A percentile compares a stretch with the other conserved stretches of the same genome.
Conservation (phyloP, 73 alveolate species). For the Blepharisma stoltei region DNA sequence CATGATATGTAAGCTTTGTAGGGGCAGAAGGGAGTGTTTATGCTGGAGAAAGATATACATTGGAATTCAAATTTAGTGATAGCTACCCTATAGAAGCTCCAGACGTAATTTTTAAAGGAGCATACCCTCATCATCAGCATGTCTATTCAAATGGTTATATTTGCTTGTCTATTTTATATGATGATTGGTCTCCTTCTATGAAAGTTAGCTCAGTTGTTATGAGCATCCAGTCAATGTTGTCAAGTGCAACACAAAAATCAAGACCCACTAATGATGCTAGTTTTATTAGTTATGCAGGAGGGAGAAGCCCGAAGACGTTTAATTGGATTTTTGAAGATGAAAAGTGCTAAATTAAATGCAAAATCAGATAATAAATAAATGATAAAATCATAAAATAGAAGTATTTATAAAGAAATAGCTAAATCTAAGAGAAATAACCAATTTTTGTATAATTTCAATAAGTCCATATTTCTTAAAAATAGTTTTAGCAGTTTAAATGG, state of each 20-base stretch:
- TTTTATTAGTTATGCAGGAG: constrained; percentile 53
- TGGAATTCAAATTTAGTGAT: constrained; percentile 81
- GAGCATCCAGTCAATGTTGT: constrained; percentile 83
- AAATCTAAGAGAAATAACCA: too few species aligned
- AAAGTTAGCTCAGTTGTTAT: constrained; percentile 83
- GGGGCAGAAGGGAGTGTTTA: constrained; percentile 93
- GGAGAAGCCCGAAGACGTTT: constrained; percentile 72
- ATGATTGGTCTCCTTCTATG: constrained; percentile 94
- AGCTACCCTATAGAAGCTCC: constrained; percentile 95
- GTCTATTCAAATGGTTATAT: constrained; percentile 96
- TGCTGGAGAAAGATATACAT: constrained; percentile 80
- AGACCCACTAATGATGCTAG: constrained; percentile 80
- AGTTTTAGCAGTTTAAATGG: too few species aligned
- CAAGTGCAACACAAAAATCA: constrained; percentile 69
- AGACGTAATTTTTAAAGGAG: constrained; percentile 92
- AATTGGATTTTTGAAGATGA: constrained; percentile 71
- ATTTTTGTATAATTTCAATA: too few species aligned
- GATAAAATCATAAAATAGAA: too few species aligned
- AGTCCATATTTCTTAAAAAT: too few species aligned
- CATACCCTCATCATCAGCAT: constrained; percentile 92
- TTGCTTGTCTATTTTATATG: constrained; percentile 85
- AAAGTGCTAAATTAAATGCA: constrained; percentile 39
- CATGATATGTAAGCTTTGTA: constrained; percentile 77
- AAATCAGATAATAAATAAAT: too few species aligned
- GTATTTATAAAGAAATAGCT: too few species aligned